Percentiles rank a stretch among this genome's conserved stretches.
Conservation (phyloP, 2,329 filamentous ascomycete genomes). For the Colletotrichum godetiae region DNA sequence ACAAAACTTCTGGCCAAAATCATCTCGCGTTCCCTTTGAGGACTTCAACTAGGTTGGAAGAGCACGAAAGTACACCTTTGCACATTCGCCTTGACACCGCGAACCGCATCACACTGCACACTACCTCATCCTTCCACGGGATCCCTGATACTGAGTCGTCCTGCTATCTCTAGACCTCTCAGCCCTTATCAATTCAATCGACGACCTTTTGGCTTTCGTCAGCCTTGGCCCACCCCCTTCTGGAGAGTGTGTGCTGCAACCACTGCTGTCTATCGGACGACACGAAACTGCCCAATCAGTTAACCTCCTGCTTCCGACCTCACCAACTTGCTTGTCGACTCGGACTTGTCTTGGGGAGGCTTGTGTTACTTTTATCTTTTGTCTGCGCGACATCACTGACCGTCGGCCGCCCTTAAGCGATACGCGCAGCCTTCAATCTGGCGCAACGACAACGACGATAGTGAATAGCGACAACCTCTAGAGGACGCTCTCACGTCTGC, state of each 20-base stretch:
- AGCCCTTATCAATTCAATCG: slow-evolving; percentile 28
- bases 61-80: background rate
- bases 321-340: background rate
- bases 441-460: slow-evolving; percentile 12
- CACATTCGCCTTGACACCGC: background rate
- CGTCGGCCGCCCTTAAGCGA: slow-evolving; percentile 5
- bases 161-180: background rate
- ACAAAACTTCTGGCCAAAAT: slow-evolving; percentile 23
- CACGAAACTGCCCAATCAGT: slow-evolving; percentile 27
- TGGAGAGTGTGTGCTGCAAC: slow-evolving; percentile 16
- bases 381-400: slow-evolving; percentile 10
- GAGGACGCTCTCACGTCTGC: background rate
- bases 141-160: slow-evolving; percentile 6
- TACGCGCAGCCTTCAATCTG: background rate
- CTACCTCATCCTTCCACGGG: background rate
- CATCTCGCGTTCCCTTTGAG: slow-evolving; percentile 13
- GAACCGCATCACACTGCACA: background rate
- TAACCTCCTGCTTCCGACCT: background rate
- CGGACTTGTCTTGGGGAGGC: slow-evolving; percentile 1
- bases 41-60: slow-evolving; percentile 12
- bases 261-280: slow-evolving; percentile 25
- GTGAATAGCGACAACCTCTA: background rate
- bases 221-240: slow-evolving; percentile 33
- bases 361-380: slow-evolving; percentile 15
- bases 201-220: slow-evolving; percentile 15